Evolutionary conservation across 2,329 filamentous ascomycete species (phyloP).

Genomic region (Cladophialophora yegresii): DNA sequence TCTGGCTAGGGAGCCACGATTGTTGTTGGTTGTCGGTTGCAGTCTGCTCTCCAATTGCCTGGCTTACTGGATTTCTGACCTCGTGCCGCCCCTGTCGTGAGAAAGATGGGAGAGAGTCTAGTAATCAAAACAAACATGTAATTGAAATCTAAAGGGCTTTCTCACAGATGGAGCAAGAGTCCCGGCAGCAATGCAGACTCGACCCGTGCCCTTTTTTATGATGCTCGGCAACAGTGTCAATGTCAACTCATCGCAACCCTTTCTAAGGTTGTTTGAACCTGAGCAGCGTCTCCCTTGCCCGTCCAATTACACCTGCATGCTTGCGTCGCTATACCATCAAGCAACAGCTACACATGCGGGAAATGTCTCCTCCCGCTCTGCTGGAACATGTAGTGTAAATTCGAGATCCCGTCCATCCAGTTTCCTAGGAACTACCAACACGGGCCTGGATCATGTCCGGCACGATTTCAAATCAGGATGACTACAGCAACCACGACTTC

Average conservation of each 20-base stretch:
- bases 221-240: background rate
- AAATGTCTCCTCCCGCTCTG: background rate
- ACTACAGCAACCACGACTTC: constrained; percentile 13
- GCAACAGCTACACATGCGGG: background rate
- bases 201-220: background rate
- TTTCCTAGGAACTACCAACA: background rate
- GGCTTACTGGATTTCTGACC: background rate
- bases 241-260: background rate
- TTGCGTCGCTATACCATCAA: constrained; percentile 3
- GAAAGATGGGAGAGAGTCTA: background rate
- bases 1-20: constrained; percentile 3
- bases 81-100: background rate
- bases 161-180: background rate
- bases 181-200: background rate
- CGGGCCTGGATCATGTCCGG: background rate
- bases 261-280: background rate
- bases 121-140: background rate
- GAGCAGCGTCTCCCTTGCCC: background rate
- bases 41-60: background rate
- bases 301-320: constrained; percentile 3
- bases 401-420: constrained; percentile 1
- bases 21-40: background rate
- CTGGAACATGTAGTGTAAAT: background rate
- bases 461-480: constrained; percentile 20
- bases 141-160: background rate